Percentiles rank a stretch among this genome's conserved stretches.
Evolutionary conservation across 345 rosid genomes (phyloP).

Genomic region (Acer saccharum): DNA sequence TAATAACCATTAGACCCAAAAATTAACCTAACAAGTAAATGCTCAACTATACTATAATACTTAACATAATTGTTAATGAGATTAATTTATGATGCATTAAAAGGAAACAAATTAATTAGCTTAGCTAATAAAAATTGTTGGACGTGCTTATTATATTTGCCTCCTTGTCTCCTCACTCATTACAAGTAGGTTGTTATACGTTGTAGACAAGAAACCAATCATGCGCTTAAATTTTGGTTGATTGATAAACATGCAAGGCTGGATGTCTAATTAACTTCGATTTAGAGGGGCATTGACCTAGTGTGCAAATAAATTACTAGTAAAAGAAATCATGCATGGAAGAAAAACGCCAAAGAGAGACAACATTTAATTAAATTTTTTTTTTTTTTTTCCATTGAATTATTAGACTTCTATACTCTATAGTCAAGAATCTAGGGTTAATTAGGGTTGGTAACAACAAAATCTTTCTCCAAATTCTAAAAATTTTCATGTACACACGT

Average conservation of each 20-base stretch:
- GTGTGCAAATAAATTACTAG: background rate
- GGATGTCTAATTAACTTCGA: background rate
- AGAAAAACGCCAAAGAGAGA: background rate
- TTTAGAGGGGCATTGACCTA: background rate
- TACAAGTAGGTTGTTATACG: background rate
- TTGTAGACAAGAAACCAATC: background rate
- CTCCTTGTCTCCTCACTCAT: background rate
- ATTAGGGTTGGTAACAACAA: background rate
- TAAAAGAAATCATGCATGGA: background rate
- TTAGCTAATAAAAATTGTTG: background rate
- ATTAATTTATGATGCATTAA: too few species aligned
- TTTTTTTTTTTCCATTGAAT: background rate
- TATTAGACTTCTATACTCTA: background rate
- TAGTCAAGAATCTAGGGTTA: background rate
- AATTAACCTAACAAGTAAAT: too few species aligned
- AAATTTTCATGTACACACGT: background rate
- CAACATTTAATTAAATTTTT: too few species aligned
- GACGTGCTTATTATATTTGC: background rate
- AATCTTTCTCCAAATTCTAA: background rate
- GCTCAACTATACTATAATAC: too few species aligned
- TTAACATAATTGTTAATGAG: too few species aligned
- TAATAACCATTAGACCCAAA: too few species aligned
- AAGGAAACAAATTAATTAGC: background rate
- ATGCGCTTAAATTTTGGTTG: background rate
- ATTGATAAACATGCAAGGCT: background rate